These are phyloP conservation scores for Mucor sp. DNA, from an alignment of 371 early-diverging fungal genomes.

Conservation along the genomic window DNA sequence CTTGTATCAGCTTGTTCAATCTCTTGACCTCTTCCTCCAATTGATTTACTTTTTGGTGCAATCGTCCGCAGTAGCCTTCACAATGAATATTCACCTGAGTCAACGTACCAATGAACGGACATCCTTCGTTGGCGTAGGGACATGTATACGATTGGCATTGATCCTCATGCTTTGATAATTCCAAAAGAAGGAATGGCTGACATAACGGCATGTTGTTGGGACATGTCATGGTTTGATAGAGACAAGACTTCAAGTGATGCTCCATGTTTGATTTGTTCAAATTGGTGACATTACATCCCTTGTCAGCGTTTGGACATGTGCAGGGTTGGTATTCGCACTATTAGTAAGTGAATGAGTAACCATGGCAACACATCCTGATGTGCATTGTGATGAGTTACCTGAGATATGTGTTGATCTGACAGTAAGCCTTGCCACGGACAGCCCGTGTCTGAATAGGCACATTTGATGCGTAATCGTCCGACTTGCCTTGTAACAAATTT, in stretches of 20 bases:
- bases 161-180: conserved; percentile 33
- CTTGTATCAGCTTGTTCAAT: conserved; percentile 25
- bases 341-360: not conserved
- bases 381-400: conserved; percentile 24
- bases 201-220: conserved; percentile 45
- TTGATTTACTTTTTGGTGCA: conserved; percentile 36
- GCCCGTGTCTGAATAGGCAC: conserved; percentile 34
- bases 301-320: conserved; percentile 40
- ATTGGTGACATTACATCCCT: conserved; percentile 37
- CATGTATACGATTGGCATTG: conserved; percentile 47
- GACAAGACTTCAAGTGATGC: conserved; percentile 34
- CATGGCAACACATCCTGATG: not conserved
- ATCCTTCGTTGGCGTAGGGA: conserved; percentile 40
- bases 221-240: conserved; percentile 40
- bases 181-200: conserved; percentile 41
- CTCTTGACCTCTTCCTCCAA: conserved; percentile 38
- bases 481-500: conserved; percentile 53
- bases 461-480: conserved; percentile 41
- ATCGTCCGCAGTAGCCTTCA: conserved; percentile 42
- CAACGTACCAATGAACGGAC: conserved; percentile 40
- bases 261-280: conserved; percentile 22
- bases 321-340: conserved; percentile 37
- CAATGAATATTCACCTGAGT: conserved; percentile 35
- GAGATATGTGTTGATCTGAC: conserved; percentile 35
- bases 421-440: conserved; percentile 49